Conservation (phyloP, 108 stramenopile species). For the Nitzschia putrida region DNA sequence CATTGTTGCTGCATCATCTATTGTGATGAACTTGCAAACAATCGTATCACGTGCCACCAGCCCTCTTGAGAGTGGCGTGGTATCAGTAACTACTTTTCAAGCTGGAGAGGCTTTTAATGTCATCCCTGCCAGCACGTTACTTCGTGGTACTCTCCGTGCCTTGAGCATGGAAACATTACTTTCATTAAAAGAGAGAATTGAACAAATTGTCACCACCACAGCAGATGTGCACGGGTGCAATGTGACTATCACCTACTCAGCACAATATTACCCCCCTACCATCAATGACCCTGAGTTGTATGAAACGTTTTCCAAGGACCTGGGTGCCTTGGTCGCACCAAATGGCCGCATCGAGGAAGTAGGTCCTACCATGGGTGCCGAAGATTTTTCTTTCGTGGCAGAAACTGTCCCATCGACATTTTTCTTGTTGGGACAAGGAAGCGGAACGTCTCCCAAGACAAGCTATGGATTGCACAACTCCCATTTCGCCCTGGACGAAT, state of each 20-base stretch:
- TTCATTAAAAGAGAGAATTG: slow-evolving; percentile 56
- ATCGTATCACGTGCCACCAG: slow-evolving; percentile 69
- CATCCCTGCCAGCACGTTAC: slow-evolving; percentile 62
- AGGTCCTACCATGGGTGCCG: slow-evolving; percentile 91
- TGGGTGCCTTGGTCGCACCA: slow-evolving; percentile 67
- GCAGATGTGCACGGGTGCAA: slow-evolving; percentile 77
- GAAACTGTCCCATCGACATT: slow-evolving; percentile 77
- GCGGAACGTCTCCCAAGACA: slow-evolving; percentile 54
- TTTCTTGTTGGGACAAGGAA: slow-evolving; percentile 84
- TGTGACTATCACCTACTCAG: slow-evolving; percentile 56
- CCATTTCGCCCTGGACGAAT: slow-evolving; percentile 83
- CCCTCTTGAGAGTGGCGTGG: slow-evolving; percentile 81
- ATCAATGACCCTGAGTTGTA: slow-evolving; percentile 79
- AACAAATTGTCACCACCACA: slow-evolving; percentile 58
- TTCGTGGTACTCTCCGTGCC: slow-evolving; percentile 87
- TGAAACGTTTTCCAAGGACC: slow-evolving; percentile 57
- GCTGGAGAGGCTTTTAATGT: slow-evolving; percentile 82
- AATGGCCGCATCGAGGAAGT: slow-evolving; percentile 42
- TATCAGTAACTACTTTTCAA: slow-evolving; percentile 64
- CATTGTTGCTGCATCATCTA: slow-evolving; percentile 75
- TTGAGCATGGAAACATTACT: slow-evolving; percentile 70
- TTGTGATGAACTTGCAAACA: slow-evolving; percentile 86
- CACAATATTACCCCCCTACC: slow-evolving; percentile 87
- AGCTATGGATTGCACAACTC: slow-evolving; percentile 83
- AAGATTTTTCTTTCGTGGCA: slow-evolving; percentile 89